A percentile compares a stretch with the other conserved stretches of the same genome.
These are phyloP conservation scores for Solanum rostratum DNA, from an alignment of 257 asterid species.

Conservation along the genomic window DNA sequence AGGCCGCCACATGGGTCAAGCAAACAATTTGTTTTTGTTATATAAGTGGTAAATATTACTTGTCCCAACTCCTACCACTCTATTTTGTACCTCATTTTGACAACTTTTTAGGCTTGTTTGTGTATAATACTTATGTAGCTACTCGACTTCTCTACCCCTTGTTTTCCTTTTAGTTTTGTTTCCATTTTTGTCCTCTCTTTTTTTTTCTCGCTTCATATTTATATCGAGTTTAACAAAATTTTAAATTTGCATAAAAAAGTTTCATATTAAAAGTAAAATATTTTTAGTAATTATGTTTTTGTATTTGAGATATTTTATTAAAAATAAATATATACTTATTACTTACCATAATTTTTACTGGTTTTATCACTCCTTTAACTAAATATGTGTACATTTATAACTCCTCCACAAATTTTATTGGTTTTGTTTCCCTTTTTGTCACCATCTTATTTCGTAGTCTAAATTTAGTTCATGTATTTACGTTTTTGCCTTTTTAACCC, in stretches of 20 bases:
- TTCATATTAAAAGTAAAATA: not conserved
- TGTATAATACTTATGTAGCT: not conserved
- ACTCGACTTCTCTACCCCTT: not conserved
- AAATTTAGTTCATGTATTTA: not conserved
- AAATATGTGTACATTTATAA: not conserved
- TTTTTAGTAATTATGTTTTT: not conserved
- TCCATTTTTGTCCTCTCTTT: not conserved
- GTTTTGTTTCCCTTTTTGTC: not conserved
- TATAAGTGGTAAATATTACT: not conserved
- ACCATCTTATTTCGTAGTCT: not conserved
- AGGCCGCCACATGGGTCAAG: not conserved
- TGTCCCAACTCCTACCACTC: not conserved
- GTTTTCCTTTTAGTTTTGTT: not conserved
- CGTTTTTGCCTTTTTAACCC: not conserved
- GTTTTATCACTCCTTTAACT: not conserved
- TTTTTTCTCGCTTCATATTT: not conserved
- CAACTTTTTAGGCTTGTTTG: not conserved
- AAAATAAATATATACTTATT: too few species aligned
- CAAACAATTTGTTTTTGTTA: not conserved
- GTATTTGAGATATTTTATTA: not conserved
- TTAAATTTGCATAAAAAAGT: not conserved
- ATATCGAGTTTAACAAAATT: not conserved
- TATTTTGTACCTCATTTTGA: not conserved
- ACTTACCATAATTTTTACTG: not conserved
- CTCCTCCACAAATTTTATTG: not conserved